A percentile compares a stretch with the other conserved stretches of the same genome.
Evolutionary conservation across 2,329 filamentous ascomycete genomes (phyloP).

Genomic region (Exophiala viscosa): DNA sequence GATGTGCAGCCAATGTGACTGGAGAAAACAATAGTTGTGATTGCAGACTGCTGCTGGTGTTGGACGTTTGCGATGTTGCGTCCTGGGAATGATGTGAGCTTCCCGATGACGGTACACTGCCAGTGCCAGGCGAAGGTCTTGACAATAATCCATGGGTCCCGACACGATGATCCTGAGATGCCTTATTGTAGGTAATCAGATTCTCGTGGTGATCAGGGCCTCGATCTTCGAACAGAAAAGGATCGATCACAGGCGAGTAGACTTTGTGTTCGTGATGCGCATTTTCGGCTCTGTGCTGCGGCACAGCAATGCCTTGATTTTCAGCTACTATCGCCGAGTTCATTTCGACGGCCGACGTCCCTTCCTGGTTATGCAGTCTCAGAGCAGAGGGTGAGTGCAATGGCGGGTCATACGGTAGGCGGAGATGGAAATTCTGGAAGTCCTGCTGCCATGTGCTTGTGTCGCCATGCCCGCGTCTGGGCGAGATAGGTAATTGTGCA

Average conservation of each 20-base stretch:
- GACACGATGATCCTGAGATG: slow-evolving; percentile 11
- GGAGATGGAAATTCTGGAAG: slow-evolving; percentile 52
- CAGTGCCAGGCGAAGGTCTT: slow-evolving; percentile 34
- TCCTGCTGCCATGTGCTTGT: slow-evolving; percentile 50
- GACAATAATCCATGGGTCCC: slow-evolving; percentile 27
- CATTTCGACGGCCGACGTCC: slow-evolving; percentile 31
- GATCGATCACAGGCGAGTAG: slow-evolving; percentile 13
- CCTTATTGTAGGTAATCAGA: slow-evolving; percentile 33
- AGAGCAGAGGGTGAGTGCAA: slow-evolving; percentile 47
- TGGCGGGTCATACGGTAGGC: slow-evolving; percentile 41
- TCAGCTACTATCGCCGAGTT: slow-evolving; percentile 31
- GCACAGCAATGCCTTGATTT: slow-evolving; percentile 34
- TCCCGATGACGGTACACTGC: slow-evolving; percentile 31
- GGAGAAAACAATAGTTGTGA: slow-evolving; percentile 42
- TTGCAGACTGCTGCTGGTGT: slow-evolving; percentile 14
- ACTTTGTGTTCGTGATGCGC: neutral
- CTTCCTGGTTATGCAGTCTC: slow-evolving; percentile 38
- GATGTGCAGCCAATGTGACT: slow-evolving; percentile 32
- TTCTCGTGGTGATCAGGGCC: slow-evolving; percentile 11
- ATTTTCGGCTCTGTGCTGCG: slow-evolving; percentile 32
- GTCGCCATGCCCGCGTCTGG: slow-evolving; percentile 40
- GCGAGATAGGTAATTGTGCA: slow-evolving; percentile 43
- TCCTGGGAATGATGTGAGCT: slow-evolving; percentile 23
- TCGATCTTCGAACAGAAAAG: slow-evolving; percentile 5
- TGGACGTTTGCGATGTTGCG: slow-evolving; percentile 15